These are phyloP conservation scores for Kwoniella shivajii DNA, from an alignment of 1,284 basidiomycete species.

Conservation along the genomic window DNA sequence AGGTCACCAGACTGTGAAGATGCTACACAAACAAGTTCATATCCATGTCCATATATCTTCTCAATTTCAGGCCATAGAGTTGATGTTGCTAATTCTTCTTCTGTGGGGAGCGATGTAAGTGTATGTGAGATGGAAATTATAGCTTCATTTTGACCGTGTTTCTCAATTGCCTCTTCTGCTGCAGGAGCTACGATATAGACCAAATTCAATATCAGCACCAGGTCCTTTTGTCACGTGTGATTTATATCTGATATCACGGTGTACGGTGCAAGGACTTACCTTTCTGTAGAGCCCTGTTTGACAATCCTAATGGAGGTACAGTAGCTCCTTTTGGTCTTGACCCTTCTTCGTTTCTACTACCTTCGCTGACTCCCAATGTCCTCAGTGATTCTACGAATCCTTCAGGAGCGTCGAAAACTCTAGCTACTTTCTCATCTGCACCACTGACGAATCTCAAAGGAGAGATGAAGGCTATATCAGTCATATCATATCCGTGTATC, in stretches of 20 bases:
- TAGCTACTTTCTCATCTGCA: constrained; percentile 88
- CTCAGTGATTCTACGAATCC: constrained; percentile 70
- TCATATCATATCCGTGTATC: constrained; percentile 89
- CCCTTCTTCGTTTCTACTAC: constrained; percentile 16
- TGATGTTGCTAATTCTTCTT: constrained; percentile 68
- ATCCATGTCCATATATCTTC: constrained; percentile 97
- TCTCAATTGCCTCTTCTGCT: constrained; percentile 27
- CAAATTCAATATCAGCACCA: neutral
- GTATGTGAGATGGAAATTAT: constrained; percentile 51
- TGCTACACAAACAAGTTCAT: constrained; percentile 83
- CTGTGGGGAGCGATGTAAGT: constrained; percentile 56
- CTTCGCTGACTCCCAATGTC: constrained; percentile 46
- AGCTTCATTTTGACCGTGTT: constrained; percentile 42
- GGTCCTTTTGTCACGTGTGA: neutral
- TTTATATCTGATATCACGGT: too few relatives aligned
- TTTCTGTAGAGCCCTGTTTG: constrained; percentile 76
- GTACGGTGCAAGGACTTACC: constrained; percentile 65
- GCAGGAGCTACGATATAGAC: constrained; percentile 21
- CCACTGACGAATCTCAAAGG: constrained; percentile 78
- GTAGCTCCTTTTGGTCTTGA: constrained; percentile 60
- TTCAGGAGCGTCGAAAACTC: constrained; percentile 84
- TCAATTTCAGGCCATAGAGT: constrained; percentile 98
- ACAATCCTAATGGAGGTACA: constrained; percentile 74
- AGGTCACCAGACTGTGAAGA: constrained; percentile 69
- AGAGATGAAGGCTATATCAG: constrained; percentile 75